These are phyloP conservation scores for Dittrichia graveolens DNA, from an alignment of 129 eudicot genomes.

Conservation along the genomic window DNA sequence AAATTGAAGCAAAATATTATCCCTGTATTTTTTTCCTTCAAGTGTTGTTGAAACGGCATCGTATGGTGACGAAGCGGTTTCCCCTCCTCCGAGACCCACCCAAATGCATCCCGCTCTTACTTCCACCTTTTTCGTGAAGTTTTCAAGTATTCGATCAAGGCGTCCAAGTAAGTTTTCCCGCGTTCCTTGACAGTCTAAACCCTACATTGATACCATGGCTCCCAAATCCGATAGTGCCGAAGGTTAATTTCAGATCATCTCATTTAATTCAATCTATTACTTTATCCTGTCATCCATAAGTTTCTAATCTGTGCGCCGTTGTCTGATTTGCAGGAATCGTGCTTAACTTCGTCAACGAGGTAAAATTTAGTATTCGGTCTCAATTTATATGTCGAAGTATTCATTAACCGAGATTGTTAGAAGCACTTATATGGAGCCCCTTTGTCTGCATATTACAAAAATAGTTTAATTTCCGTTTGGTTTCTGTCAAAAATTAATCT, in stretches of 20 bases:
- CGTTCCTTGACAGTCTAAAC: conserved; percentile 28
- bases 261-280: conserved; percentile 7
- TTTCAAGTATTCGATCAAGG: not conserved
- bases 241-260: conserved; percentile 38
- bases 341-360: conserved; percentile 98
- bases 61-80: not conserved
- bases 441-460: not conserved
- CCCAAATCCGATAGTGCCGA: conserved; percentile 82
- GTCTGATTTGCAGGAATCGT: conserved; percentile 71
- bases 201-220: conserved; percentile 52
- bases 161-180: conserved; percentile 33
- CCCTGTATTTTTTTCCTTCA: not conserved
- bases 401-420: not conserved
- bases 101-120: conserved; percentile 6
- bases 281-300: conserved; percentile 6
- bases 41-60: not conserved
- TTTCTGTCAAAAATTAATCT: not conserved
- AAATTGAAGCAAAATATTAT: too few relatives aligned
- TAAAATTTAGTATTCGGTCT: conserved; percentile 8
- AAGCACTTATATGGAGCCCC: not conserved
- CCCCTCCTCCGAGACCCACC: not conserved
- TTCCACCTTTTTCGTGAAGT: not conserved
- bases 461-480: not conserved
- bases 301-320: not conserved
- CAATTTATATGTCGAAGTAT: not conserved